Base-by-base conservation (phyloP, 495 filamentous ascomycete genomes). In the Neurospora sp. region DNA sequence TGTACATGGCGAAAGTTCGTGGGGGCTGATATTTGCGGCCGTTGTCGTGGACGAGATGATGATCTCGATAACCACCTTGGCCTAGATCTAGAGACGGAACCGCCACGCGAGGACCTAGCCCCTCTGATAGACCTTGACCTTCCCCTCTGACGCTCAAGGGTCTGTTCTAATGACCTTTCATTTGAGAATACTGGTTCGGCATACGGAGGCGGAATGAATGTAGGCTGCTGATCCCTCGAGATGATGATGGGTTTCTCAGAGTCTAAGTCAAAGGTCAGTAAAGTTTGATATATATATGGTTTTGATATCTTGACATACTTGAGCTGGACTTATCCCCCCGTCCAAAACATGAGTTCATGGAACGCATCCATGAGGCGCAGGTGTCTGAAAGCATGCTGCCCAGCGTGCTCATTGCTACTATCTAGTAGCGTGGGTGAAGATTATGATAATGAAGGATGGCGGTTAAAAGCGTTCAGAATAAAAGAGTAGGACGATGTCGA, bases 1-100 rank as follows among this genome's bases (percentile, higher is more conserved):
- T 85, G 79, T 35, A 87, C 74, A 76, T 87, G 85, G 46, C 85
- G 84, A 73, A 87, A 87, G 75, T 87, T 79, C 18, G 83, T 82
- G 12, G 85, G 85, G 54, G 78, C 79, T 27, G 85, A 87, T 78
- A 87, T 87, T 40, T 81, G 80, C 76, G 83, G 80, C 75, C 83
- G 80, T 76, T 82, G 84, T 73, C 79, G 69, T 41, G 77, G 72
- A 27, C 54, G 74, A 27, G 84, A 80, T 18, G 83, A 81, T 18
- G 76, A 72, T 72, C 79, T 76, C 40, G 82, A 79, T 18, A 79
- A 76, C 71, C 81, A 77, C 39, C 77, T 76, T 71, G 74, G 82
- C 76, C 76, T 82, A 18, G 76, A 72, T 72, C 79, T 76, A 38
- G 82, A 79, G 20, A 79, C 75, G 54, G 80, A 77, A 39, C 77